These are phyloP conservation scores for Starmerella cellae DNA, from an alignment of 805 yeast species.

Conservation along the genomic window DNA sequence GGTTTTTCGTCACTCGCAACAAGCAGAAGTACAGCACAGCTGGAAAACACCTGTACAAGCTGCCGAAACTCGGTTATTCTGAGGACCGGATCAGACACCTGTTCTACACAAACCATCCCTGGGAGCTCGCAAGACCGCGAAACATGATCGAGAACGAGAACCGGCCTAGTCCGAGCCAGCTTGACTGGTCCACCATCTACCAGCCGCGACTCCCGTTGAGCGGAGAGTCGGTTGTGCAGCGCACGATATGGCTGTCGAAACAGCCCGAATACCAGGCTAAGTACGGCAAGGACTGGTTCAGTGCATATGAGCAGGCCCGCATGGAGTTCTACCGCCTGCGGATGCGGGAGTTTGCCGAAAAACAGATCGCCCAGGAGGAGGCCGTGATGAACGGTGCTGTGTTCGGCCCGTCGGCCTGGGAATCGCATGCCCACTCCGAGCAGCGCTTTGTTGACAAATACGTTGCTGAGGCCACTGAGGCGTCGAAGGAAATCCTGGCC, in stretches of 20 bases:
- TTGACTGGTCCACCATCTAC: constrained; percentile 66
- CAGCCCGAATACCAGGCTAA: constrained; percentile 22
- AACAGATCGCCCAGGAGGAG: constrained; percentile 66
- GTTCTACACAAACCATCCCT: constrained; percentile 88
- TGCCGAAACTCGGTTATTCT: constrained; percentile 42
- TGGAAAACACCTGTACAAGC: constrained; percentile 33
- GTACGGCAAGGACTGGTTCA: constrained; percentile 27
- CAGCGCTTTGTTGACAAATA: constrained; percentile 58
- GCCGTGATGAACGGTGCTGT: constrained; percentile 73
- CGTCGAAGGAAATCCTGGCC: constrained; percentile 34
- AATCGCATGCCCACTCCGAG: constrained; percentile 59
- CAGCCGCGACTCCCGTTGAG: constrained; percentile 66
- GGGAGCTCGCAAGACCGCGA: constrained; percentile 92
- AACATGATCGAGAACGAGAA: constrained; percentile 55
- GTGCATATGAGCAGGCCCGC: constrained; percentile 76
- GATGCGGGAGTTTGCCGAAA: constrained; percentile 68
- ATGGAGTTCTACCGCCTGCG: constrained; percentile 78
- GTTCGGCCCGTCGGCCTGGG: constrained; percentile 47
- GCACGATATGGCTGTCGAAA: constrained; percentile 45
- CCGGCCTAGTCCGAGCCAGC: background rate
- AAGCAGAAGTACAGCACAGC: constrained; percentile 24
- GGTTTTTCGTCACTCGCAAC: constrained; percentile 37
- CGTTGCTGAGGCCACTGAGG: constrained; percentile 55
- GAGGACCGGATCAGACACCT: constrained; percentile 74
- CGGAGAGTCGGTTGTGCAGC: constrained; percentile 78